Percentiles rank a stretch among this genome's conserved stretches.
Conservation (phyloP, 192 early-diverging fungal genomes). For the Phycomyces blakesleeanus region DNA sequence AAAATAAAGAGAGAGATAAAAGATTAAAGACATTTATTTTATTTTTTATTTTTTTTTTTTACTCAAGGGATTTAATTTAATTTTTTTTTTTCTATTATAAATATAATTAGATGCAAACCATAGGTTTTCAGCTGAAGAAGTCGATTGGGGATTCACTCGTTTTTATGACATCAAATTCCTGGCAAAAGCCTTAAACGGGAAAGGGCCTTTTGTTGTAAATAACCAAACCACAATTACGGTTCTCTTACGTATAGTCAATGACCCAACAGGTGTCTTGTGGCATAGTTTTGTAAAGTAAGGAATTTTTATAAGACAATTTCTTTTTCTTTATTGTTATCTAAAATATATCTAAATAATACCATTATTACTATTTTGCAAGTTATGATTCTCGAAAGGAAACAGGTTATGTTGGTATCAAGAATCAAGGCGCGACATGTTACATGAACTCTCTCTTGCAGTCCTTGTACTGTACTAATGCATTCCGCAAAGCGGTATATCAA, state of each 20-base stretch:
- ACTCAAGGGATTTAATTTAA: no score
- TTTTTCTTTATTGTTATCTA: no score
- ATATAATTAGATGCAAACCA: conserved; percentile 64
- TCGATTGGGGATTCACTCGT: conserved; percentile 95
- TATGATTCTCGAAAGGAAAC: conserved; percentile 89
- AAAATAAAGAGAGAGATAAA: no score
- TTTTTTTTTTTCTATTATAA: no score
- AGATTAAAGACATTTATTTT: no score
- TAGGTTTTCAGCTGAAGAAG: conserved; percentile 74
- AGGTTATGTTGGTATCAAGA: conserved; percentile 91
- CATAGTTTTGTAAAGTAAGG: conserved; percentile 82
- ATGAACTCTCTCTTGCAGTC: conserved; percentile 98
- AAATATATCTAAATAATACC: no score
- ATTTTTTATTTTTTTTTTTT: no score
- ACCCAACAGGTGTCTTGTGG: conserved; percentile 91
- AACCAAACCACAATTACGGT: conserved; percentile 63
- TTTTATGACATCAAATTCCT: conserved; percentile 61
- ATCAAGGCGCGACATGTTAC: conserved; percentile 98
- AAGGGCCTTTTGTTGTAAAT: conserved; percentile 64
- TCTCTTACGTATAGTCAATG: conserved; percentile 73
- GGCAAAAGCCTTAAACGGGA: conserved; percentile 31
- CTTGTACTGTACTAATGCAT: conserved; percentile 90
- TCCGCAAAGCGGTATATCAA: conserved; percentile 88
- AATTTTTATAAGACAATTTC: no score
- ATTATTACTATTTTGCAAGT: conserved; percentile 29